phyloP scores from a whole-genome alignment of 371 early-diverging fungal species.

The Mycotypha africana region DNA sequence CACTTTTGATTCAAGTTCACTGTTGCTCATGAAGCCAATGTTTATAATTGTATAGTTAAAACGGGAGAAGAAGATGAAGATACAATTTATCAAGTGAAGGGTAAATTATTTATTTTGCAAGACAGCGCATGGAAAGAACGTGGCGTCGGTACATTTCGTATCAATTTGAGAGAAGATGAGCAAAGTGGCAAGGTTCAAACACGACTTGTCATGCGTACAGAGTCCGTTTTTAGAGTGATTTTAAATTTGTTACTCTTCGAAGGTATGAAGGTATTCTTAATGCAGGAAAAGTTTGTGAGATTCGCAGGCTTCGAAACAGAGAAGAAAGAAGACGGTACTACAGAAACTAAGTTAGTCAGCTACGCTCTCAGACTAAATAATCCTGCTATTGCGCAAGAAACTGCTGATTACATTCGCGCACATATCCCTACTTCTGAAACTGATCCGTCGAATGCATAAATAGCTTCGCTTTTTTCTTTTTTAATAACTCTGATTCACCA shows the following conservation, averaged over 20 bases:
- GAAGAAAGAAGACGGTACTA: conserved; percentile 17
- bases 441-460: conserved; percentile 2
- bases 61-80: conserved; percentile 51
- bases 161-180: conserved; percentile 28
- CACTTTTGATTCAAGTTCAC: neutral
- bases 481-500: neutral
- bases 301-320: conserved; percentile 45
- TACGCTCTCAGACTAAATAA: conserved; percentile 40
- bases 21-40: no score
- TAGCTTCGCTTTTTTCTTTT: neutral
- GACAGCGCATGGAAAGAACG: conserved; percentile 45
- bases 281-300: conserved; percentile 55
- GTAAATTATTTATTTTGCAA: conserved; percentile 39
- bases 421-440: conserved; percentile 16
- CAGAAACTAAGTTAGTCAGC: conserved; percentile 31
- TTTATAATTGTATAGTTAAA: conserved; percentile 15
- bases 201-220: conserved; percentile 60
- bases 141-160: conserved; percentile 40
- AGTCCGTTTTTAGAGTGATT: conserved; percentile 54
- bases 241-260: conserved; percentile 49
- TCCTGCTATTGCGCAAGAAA: conserved; percentile 11
- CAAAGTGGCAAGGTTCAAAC: conserved; percentile 9
- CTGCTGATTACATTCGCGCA: conserved; percentile 11
- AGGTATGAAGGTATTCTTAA: conserved; percentile 48
- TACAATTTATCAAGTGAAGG: conserved; percentile 39